phyloP scores from a whole-genome alignment of 768 basidiomycete genomes.

The Lactarius vividus region DNA sequence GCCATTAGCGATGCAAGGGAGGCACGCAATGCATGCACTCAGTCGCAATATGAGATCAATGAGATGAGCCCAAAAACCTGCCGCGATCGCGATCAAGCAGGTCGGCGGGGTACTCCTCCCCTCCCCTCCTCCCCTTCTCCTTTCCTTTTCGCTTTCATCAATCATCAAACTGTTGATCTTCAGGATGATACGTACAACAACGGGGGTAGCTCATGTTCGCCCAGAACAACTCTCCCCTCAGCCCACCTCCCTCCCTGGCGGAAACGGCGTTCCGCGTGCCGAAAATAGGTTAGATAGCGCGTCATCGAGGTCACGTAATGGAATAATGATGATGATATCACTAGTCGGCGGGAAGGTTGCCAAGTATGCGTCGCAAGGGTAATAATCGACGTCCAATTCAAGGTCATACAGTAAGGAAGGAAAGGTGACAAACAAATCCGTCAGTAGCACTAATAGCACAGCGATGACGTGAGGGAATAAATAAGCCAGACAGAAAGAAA shows the following conservation, averaged over 20 bases:
- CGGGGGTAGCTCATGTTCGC: not conserved
- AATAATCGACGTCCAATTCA: constrained; percentile 17
- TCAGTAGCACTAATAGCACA: constrained; percentile 23
- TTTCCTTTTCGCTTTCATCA: not conserved
- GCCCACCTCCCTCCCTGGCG: constrained; percentile 9
- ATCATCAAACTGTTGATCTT: constrained; percentile 10
- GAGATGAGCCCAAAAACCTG: constrained; percentile 2
- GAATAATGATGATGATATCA: constrained; percentile 7
- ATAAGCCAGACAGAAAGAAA: constrained; percentile 5
- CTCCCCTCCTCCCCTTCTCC: too few relatives aligned
- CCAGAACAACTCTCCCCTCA: not conserved
- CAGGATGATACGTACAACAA: constrained; percentile 17
- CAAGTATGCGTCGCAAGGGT: constrained; percentile 8
- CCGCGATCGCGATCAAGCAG: not conserved
- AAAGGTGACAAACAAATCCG: constrained; percentile 2
- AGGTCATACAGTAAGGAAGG: constrained; percentile 2
- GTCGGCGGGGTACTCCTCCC: not conserved
- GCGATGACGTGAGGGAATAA: constrained; percentile 17
- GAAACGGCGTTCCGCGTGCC: constrained; percentile 14
- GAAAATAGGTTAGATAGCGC: constrained; percentile 19
- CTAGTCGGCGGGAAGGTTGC: constrained; percentile 5
- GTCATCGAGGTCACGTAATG: constrained; percentile 9
- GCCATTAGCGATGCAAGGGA: not conserved
- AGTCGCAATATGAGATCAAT: not conserved
- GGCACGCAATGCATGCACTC: not conserved